These are phyloP conservation scores for Cladosporium sp. DNA, from an alignment of 2,329 filamentous ascomycete genomes.

Conservation along the genomic window DNA sequence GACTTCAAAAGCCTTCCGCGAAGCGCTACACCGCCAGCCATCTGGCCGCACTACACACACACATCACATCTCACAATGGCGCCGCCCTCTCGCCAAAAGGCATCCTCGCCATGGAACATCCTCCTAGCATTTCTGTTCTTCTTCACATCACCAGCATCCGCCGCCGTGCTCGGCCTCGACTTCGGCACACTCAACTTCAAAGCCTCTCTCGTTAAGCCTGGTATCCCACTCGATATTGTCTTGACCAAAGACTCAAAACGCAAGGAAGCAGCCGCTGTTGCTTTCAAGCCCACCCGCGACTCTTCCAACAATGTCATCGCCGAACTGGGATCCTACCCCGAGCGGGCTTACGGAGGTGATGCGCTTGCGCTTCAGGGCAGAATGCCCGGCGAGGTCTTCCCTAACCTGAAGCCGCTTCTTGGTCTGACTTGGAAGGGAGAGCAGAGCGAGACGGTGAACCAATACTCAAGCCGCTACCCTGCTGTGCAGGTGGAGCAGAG, in stretches of 20 bases:
- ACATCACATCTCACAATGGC: conserved; percentile 13
- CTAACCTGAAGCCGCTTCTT: conserved; percentile 88
- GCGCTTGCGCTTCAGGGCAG: conserved; percentile 82
- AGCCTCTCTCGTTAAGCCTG: conserved; percentile 91
- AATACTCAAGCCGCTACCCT: conserved; percentile 76
- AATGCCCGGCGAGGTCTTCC: conserved; percentile 91
- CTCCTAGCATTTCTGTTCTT: conserved; percentile 15
- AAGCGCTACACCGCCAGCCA: conserved; percentile 19
- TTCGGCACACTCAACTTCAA: conserved; percentile 97
- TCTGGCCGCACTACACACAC: neutral
- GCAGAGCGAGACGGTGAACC: conserved; percentile 61
- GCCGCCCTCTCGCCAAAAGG: neutral
- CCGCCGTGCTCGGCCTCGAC: conserved; percentile 88
- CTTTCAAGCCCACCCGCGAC: conserved; percentile 81
- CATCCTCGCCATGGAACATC: conserved; percentile 13
- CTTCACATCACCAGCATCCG: conserved; percentile 52
- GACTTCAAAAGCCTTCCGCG: conserved; percentile 9
- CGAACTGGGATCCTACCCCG: conserved; percentile 63
- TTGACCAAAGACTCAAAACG: conserved; percentile 96
- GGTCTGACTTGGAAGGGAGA: conserved; percentile 58
- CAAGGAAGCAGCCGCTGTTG: conserved; percentile 87
- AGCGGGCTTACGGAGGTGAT: conserved; percentile 88
- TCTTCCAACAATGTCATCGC: conserved; percentile 56
- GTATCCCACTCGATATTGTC: conserved; percentile 95
- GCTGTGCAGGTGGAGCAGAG: conserved; percentile 67